phyloP scores from a whole-genome alignment of 805 yeast species.

The Yamadazyma scolyti region DNA sequence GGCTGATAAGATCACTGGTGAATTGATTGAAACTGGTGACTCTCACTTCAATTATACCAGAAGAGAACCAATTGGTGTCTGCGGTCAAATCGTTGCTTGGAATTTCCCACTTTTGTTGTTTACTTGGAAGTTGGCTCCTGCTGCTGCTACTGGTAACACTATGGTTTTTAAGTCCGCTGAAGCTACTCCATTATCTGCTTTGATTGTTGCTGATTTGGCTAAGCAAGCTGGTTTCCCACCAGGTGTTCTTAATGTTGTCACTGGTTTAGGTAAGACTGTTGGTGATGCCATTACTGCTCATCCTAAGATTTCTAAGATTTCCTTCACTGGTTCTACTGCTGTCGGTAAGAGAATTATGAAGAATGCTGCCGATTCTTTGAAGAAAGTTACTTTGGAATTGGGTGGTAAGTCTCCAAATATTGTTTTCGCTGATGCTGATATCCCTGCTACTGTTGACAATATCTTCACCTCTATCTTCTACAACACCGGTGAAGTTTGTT shows the following conservation, averaged over 20 bases:
- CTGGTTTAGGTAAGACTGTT: slow-evolving; percentile 82
- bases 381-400: slow-evolving; percentile 89
- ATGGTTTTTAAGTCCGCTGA: slow-evolving; percentile 88
- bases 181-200: slow-evolving; percentile 85
- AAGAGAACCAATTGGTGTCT: slow-evolving; percentile 91
- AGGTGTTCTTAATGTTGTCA: slow-evolving; percentile 83
- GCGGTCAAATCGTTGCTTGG: slow-evolving; percentile 97
- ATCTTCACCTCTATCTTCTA: slow-evolving; percentile 81
- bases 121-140: slow-evolving; percentile 94
- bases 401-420: slow-evolving; percentile 97
- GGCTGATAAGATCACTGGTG: slow-evolving; percentile 84
- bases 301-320: slow-evolving; percentile 80
- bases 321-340: slow-evolving; percentile 93
- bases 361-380: slow-evolving; percentile 74
- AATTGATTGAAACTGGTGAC: slow-evolving; percentile 68
- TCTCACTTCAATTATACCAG: slow-evolving; percentile 74
- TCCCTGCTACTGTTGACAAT: slow-evolving; percentile 71
- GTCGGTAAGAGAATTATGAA: slow-evolving; percentile 82
- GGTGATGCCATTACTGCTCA: slow-evolving; percentile 80
- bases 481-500: slow-evolving; percentile 95
- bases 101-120: slow-evolving; percentile 93
- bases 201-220: slow-evolving; percentile 64
- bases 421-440: slow-evolving; percentile 80
- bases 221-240: slow-evolving; percentile 87
- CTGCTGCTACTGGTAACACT: slow-evolving; percentile 86